Evolutionary conservation across 2,329 filamentous ascomycete genomes (phyloP), one percentile per base, ranked within the genome.

Genomic region (Apiospora rasikravindrae): DNA sequence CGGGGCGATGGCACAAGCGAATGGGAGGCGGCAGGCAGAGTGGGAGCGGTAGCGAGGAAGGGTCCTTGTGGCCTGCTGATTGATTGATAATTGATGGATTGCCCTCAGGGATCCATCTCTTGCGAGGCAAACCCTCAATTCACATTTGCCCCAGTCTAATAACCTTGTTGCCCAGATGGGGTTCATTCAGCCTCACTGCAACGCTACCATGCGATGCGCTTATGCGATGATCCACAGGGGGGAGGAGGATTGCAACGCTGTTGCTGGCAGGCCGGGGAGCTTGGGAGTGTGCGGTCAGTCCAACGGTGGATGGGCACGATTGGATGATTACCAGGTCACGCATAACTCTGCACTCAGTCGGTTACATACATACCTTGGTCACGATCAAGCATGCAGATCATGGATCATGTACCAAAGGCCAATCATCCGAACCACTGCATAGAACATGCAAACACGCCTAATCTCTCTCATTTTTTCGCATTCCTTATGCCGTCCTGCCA

Each of bases 181-280:
- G 66, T 68, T 47, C 40, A 13, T 33, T 68, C 66, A 68, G 66
- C 66, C 66, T 68, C 66, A 68, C 66, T 68, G 66, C 66, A 40
- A 68, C 66, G 40, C 66, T 68, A 47, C 40, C 44, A 68, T 33
- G 37, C 37, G 66, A 68, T 47, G n/a, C 66, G 42, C 44, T 68
- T 33, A 68, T 47, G 66, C n/a, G 66, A 68, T 68, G 40, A 44
- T 42, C 40, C 40, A 42, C 40, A 37, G 40, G 57, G 57, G 53
- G 53, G 10, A 33, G 19, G 8, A n/a, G 19, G 22, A 16, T 8
- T 57, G 51, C 51, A 14, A 61, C 53, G 53, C 53, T 64, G 53
- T 37, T 24, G 49, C 53, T 61, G 29, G 26, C 53, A 10, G 53
- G 16, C 53, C 4, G 53, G 26, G 53, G 29, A 61, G 53, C 8